Percentiles rank a stretch among this genome's conserved stretches.
These are phyloP conservation scores for Microcyclospora pomicola DNA, from an alignment of 2,329 filamentous ascomycete species.

Conservation along the genomic window DNA sequence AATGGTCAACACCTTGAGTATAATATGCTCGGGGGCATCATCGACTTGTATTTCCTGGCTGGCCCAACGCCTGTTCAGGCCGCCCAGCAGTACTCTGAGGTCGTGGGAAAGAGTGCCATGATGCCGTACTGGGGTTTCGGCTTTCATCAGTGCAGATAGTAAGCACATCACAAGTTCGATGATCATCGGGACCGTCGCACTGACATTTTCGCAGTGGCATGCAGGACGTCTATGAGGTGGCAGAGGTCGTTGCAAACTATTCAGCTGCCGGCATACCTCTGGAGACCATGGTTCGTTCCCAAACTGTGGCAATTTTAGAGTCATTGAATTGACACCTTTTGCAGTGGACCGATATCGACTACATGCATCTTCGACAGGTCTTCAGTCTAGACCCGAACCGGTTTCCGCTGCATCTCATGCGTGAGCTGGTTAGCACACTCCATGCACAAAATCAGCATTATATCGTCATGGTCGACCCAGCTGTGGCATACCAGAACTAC, in stretches of 20 bases:
- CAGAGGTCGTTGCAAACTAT: conserved; percentile 52
- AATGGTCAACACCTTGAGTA: conserved; percentile 62
- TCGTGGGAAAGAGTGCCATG: conserved; percentile 36
- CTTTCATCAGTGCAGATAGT: conserved; percentile 36
- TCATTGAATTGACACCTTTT: conserved; percentile 32
- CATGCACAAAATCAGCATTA: conserved; percentile 23
- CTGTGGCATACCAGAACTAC: conserved; percentile 35
- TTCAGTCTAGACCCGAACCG: conserved; percentile 53
- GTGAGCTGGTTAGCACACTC: conserved; percentile 48
- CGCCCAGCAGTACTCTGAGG: conserved; percentile 36
- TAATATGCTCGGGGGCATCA: conserved; percentile 60
- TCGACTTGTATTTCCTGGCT: conserved; percentile 48
- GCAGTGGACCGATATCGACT: conserved; percentile 19
- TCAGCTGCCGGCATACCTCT: conserved; percentile 48
- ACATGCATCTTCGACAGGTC: conserved; percentile 35
- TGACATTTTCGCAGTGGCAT: conserved; percentile 27
- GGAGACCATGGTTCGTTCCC: conserved; percentile 37
- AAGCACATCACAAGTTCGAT: neutral
- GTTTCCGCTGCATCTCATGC: conserved; percentile 49
- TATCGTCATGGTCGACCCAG: conserved; percentile 61
- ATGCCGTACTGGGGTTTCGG: conserved; percentile 41
- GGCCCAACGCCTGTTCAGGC: conserved; percentile 34
- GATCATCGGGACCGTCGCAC: neutral
- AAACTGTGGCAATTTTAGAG: no score
- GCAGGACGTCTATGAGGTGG: conserved; percentile 48